phyloP scores from a whole-genome alignment of 2,329 filamentous ascomycete genomes.

The Stagonosporopsis tanaceti region DNA sequence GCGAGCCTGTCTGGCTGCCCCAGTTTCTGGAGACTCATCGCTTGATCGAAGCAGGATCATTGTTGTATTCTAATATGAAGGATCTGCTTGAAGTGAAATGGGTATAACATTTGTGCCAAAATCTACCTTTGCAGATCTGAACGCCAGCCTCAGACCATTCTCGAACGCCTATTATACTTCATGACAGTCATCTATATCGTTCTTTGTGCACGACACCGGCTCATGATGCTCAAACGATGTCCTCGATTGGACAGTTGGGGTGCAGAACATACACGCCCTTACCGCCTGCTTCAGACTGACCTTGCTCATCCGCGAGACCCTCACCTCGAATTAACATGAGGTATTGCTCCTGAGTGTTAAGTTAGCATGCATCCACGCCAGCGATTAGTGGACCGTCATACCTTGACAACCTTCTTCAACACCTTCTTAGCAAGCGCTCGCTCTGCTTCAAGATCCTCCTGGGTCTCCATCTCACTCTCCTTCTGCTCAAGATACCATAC shows the following conservation, averaged over 20 bases:
- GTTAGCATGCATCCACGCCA: conserved; percentile 27
- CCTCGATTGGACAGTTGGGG: conserved; percentile 88
- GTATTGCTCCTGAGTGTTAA: conserved; percentile 61
- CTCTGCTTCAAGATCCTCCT: conserved; percentile 83
- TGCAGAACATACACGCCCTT: conserved; percentile 85
- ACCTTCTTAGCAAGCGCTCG: conserved; percentile 80
- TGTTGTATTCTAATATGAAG: background rate
- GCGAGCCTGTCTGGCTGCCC: background rate
- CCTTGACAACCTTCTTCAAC: conserved; percentile 94
- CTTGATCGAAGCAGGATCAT: background rate
- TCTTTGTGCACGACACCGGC: background rate
- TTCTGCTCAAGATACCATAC: conserved; percentile 93
- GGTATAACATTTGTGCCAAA: conserved; percentile 19
- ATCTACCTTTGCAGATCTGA: conserved; percentile 5
- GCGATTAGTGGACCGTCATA: conserved; percentile 53
- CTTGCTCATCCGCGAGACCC: conserved; percentile 82
- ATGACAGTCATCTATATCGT: conserved; percentile 11
- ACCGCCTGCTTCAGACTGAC: conserved; percentile 57
- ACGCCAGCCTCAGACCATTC: conserved; percentile 9
- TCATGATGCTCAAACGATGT: conserved; percentile 41
- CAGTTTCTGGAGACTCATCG: background rate
- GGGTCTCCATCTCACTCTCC: conserved; percentile 79
- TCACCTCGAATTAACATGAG: conserved; percentile 75
- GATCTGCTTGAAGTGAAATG: background rate
- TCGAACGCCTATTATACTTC: conserved; percentile 6